Percentiles rank a stretch among this genome's conserved stretches.
These are phyloP conservation scores for Entrophospora sp. DNA, from an alignment of 192 early-diverging fungal species.

Conservation along the genomic window DNA sequence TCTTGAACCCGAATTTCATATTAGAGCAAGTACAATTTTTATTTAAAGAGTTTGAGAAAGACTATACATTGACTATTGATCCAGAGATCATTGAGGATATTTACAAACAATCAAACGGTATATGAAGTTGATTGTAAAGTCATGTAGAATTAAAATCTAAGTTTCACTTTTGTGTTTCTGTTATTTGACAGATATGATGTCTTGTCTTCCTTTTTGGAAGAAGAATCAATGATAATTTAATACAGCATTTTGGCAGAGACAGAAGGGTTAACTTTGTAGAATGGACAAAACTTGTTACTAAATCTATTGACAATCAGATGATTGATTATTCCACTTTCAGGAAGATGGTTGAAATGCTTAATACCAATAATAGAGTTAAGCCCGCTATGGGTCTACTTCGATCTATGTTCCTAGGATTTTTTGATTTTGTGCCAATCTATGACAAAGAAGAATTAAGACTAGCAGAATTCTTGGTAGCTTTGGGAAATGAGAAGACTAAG, in stretches of 20 bases:
- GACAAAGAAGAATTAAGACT: background rate
- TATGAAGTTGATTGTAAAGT: background rate
- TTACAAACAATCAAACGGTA: slow-evolving; percentile 22
- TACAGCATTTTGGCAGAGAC: background rate
- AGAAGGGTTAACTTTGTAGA: background rate
- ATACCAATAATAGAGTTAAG: background rate
- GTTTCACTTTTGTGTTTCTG: background rate
- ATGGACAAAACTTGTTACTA: slow-evolving; percentile 1
- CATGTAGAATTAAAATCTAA: slow-evolving; percentile 3
- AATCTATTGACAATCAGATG: background rate
- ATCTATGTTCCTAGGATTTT: slow-evolving; percentile 8
- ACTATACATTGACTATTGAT: slow-evolving; percentile 11
- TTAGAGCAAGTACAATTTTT: background rate
- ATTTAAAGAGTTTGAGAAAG: slow-evolving; percentile 1
- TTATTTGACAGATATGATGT: slow-evolving; percentile 10
- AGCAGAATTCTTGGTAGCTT: slow-evolving; percentile 8
- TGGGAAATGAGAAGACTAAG: background rate
- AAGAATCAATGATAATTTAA: background rate
- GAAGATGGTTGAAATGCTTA: slow-evolving; percentile 11
- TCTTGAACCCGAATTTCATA: slow-evolving; percentile 11
- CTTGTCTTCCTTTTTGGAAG: slow-evolving; percentile 1
- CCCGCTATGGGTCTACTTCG: slow-evolving; percentile 19
- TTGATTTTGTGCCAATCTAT: background rate
- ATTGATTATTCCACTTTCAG: slow-evolving; percentile 11
- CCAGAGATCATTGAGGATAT: slow-evolving; percentile 23